Evolutionary conservation across 805 yeast species (phyloP).

Genomic region (Starmera quercuum): DNA sequence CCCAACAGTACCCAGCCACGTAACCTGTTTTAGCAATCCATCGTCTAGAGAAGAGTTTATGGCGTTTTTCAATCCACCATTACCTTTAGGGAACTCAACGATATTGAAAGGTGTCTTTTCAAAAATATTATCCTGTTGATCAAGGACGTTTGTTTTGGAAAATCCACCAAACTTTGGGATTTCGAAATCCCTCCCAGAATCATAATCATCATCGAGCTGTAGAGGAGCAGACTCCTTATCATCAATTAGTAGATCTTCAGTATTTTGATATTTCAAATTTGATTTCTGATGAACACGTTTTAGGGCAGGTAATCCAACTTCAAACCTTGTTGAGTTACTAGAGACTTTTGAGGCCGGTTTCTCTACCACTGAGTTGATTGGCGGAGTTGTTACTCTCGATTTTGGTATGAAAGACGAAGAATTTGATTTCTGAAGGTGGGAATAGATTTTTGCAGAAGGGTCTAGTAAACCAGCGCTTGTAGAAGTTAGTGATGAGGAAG

Average conservation of each 20-base stretch:
- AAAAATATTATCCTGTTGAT: conserved; percentile 32
- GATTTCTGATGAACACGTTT: conserved; percentile 5
- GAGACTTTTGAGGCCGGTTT: too few relatives aligned
- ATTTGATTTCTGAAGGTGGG: not conserved
- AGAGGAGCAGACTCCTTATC: not conserved
- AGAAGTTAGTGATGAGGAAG: too few relatives aligned
- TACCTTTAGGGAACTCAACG: conserved; percentile 64
- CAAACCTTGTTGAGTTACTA: not conserved
- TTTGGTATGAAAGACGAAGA: conserved; percentile 29
- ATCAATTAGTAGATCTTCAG: conserved; percentile 1
- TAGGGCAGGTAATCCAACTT: not conserved
- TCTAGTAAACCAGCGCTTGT: too few relatives aligned
- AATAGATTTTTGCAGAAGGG: conserved; percentile 5
- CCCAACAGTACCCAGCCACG: conserved; percentile 90
- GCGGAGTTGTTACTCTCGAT: conserved; percentile 26
- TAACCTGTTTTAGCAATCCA: conserved; percentile 26
- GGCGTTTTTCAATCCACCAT: conserved; percentile 85
- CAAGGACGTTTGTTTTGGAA: conserved; percentile 50
- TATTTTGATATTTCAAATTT: conserved; percentile 1
- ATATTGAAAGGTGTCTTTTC: conserved; percentile 64
- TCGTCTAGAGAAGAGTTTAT: conserved; percentile 49
- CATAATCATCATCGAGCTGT: conserved; percentile 15
- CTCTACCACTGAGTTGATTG: conserved; percentile 3
- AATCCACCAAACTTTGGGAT: conserved; percentile 63
- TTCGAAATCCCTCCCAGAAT: conserved; percentile 16